These are phyloP conservation scores for Psilocybe subaeruginosa DNA, from an alignment of 768 basidiomycete genomes.

Conservation along the genomic window DNA sequence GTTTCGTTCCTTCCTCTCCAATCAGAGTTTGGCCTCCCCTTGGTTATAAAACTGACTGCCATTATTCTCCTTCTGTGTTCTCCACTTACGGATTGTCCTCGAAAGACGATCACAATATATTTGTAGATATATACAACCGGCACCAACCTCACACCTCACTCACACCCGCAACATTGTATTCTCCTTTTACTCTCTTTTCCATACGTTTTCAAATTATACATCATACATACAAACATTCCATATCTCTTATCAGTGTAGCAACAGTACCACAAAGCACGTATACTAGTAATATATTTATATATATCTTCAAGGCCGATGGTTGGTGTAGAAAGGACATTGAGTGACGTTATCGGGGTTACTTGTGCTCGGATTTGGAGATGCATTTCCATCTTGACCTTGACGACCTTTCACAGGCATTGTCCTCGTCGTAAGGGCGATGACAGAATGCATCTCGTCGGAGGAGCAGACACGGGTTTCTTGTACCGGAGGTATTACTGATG, in stretches of 20 bases:
- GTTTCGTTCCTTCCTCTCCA: neutral
- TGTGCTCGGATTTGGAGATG: neutral
- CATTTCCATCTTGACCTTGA: neutral
- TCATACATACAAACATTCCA: conserved; percentile 14
- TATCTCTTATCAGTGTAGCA: conserved; percentile 27
- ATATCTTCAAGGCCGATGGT: conserved; percentile 4
- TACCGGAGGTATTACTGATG: neutral
- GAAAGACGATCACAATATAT: neutral
- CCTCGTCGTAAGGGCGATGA: too few species aligned
- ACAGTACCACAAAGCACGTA: conserved; percentile 20
- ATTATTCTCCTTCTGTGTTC: neutral
- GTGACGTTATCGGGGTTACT: neutral
- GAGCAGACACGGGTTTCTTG: neutral
- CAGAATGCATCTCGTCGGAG: neutral
- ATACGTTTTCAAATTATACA: neutral
- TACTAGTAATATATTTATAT: conserved; percentile 19
- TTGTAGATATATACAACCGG: conserved; percentile 3
- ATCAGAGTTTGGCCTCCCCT: neutral
- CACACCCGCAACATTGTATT: neutral
- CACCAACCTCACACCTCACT: neutral
- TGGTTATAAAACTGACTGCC: neutral
- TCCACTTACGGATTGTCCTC: neutral
- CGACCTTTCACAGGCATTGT: neutral
- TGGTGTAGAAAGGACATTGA: neutral
- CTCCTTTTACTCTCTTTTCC: neutral